phyloP scores from a whole-genome alignment of 2,329 filamentous ascomycete species.

The Diaporthe sp. region DNA sequence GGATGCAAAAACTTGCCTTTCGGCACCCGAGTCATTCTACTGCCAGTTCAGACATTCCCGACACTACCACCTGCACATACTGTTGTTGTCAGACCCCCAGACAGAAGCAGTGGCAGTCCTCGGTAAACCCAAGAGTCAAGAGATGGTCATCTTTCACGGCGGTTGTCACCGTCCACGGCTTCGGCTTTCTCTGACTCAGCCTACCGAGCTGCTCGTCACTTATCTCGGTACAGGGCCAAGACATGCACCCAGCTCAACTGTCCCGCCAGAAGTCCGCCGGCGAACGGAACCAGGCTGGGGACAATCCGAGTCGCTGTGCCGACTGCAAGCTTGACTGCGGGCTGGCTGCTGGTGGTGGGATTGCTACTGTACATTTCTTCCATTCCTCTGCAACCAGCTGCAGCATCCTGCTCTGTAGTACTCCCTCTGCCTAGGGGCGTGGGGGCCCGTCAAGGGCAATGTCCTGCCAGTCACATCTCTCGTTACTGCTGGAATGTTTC shows the following conservation, averaged over 20 bases:
- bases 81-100: constrained; percentile 13
- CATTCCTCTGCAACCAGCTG: neutral
- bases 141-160: neutral
- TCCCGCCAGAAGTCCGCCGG: constrained; percentile 21
- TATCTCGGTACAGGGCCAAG: neutral
- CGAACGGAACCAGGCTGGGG: constrained; percentile 28
- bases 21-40: constrained; percentile 29
- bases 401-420: neutral
- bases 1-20: constrained; percentile 19
- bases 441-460: neutral
- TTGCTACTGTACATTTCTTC: neutral
- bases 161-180: neutral
- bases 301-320: constrained; percentile 22
- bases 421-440: neutral
- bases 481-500: neutral
- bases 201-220: neutral
- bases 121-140: constrained; percentile 3
- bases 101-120: neutral
- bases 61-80: neutral
- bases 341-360: neutral
- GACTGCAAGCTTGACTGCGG: neutral
- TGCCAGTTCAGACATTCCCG: constrained; percentile 1
- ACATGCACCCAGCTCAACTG: neutral
- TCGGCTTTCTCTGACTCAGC: constrained; percentile 19
- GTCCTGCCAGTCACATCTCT: neutral